phyloP scores from a whole-genome alignment of 495 filamentous ascomycete genomes.

The Tuber microsphaerosporum region DNA sequence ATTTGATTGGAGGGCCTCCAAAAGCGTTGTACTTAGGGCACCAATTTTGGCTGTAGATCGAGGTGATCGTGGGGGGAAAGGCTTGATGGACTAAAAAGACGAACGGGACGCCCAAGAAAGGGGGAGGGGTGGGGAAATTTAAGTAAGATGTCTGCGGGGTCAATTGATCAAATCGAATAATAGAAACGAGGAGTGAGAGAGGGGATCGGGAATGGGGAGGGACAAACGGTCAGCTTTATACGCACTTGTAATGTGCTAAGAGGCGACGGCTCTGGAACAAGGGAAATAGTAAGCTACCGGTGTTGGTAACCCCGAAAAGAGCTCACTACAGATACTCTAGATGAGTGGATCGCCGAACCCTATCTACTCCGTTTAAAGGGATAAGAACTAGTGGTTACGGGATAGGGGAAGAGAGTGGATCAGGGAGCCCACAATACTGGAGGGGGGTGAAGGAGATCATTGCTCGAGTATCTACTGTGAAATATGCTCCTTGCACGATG shows the following conservation, averaged over 20 bases:
- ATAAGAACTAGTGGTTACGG: not conserved
- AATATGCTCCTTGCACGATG: not conserved
- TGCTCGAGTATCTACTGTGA: not conserved
- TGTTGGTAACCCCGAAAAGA: not conserved
- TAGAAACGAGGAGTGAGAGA: conserved; percentile 3
- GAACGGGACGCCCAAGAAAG: not conserved
- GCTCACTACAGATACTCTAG: not conserved
- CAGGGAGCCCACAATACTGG: not conserved
- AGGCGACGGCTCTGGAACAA: not conserved
- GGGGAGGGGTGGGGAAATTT: not conserved
- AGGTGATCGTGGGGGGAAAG: not conserved
- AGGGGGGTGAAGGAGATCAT: not conserved
- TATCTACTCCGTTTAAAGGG: not conserved
- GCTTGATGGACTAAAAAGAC: not conserved
- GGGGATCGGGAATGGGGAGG: conserved; percentile 1
- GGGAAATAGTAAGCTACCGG: not conserved
- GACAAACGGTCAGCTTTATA: conserved; percentile 2
- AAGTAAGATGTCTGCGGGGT: conserved; percentile 4
- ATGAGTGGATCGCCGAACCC: not conserved
- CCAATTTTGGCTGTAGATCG: not conserved
- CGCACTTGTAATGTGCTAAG: not conserved
- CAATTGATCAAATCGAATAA: conserved; percentile 5
- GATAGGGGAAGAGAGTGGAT: not conserved
- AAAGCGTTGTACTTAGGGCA: not conserved
- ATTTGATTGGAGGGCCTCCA: not conserved